These are phyloP conservation scores for Leptographium flavum DNA, from an alignment of 2,329 filamentous ascomycete genomes.

Conservation along the genomic window DNA sequence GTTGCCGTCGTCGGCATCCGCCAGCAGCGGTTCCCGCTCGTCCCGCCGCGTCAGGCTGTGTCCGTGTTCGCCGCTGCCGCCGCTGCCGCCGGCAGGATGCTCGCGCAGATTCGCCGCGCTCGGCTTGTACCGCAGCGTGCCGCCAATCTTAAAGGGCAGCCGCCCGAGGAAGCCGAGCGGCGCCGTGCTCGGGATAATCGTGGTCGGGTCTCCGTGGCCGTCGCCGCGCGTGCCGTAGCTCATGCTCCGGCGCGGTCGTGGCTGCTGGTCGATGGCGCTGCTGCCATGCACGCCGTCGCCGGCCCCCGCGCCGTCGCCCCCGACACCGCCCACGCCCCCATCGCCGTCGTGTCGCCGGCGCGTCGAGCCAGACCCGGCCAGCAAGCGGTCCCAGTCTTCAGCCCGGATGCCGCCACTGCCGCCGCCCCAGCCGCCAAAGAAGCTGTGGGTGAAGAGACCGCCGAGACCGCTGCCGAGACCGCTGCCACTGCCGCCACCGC, in stretches of 20 bases:
- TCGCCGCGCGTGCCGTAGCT: constrained; percentile 55
- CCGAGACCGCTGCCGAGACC: constrained; percentile 10
- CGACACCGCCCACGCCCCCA: constrained; percentile 14
- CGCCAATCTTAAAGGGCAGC: constrained; percentile 73
- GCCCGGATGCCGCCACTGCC: constrained; percentile 27
- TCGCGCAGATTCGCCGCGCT: constrained; percentile 85
- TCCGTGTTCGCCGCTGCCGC: neutral
- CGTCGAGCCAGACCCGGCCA: constrained; percentile 57
- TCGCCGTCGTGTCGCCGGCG: constrained; percentile 20
- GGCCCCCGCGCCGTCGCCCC: constrained; percentile 4
- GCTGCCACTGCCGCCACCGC: constrained; percentile 16
- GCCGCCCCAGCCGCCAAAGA: constrained; percentile 58
- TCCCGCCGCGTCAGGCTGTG: constrained; percentile 14
- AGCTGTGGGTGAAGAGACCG: constrained; percentile 35
- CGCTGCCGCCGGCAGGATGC: constrained; percentile 40
- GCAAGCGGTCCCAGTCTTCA: constrained; percentile 73
- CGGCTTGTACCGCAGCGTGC: constrained; percentile 73
- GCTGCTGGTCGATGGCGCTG: constrained; percentile 40
- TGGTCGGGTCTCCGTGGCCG: constrained; percentile 56
- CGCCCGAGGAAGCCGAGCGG: constrained; percentile 73
- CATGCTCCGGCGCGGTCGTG: constrained; percentile 66
- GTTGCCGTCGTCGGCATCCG: constrained; percentile 34
- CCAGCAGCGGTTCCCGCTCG: constrained; percentile 59
- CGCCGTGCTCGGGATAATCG: constrained; percentile 80
- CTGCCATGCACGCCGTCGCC: constrained; percentile 15